Evolutionary conservation across 352 stramenopile species (phyloP), one percentile per base, ranked within the genome.

Genomic region (Pythium dissotocum): DNA sequence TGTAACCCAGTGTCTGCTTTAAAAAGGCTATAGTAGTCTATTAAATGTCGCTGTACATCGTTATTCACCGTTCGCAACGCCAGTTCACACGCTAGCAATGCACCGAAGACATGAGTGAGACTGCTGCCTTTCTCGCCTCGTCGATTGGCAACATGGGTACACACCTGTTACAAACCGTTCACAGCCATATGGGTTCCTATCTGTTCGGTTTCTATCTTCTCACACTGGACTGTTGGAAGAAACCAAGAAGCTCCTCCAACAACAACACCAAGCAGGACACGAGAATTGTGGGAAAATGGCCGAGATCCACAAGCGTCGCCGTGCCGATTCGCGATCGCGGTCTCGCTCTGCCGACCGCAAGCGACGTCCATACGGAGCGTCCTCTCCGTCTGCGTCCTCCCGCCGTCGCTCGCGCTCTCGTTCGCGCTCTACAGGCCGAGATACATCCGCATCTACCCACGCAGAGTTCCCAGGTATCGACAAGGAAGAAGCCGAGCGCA

Each of bases 401-500:
- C 60, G 52, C 8, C 38, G 24, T 54, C 61, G 61, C 28, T 67
- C 61, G 36, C 46, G 21, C 14, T 53, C 46, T 24, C 58, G 58
- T 28, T 65, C 58, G 42, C 59, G 59, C 12, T 65, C 59, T n/a
- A 49, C 35, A 28, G 18, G 53, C 54, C 24, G 58, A 57, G 0
- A 70, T 67, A 32, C 42, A 38, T 36, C 54, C 14, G 57, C 56
- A 10, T 12, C 67, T 40, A 12, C 33, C 13, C 36, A 36, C 28
- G 24, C 51, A 33, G 60, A 58, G 7, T 26, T 70, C 32, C 56
- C 68, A 2, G 80, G 74, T 9, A 60, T 77, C 35, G 71, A 94
- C 58, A 73, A 73, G 8, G 71, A 82, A 40, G 86, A 93, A 56
- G 83, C 84, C 2, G 83, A 89, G 61, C 83, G 83, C n/a, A 77